These are phyloP conservation scores for Russula emetica DNA, from an alignment of 768 basidiomycete genomes.

Conservation along the genomic window DNA sequence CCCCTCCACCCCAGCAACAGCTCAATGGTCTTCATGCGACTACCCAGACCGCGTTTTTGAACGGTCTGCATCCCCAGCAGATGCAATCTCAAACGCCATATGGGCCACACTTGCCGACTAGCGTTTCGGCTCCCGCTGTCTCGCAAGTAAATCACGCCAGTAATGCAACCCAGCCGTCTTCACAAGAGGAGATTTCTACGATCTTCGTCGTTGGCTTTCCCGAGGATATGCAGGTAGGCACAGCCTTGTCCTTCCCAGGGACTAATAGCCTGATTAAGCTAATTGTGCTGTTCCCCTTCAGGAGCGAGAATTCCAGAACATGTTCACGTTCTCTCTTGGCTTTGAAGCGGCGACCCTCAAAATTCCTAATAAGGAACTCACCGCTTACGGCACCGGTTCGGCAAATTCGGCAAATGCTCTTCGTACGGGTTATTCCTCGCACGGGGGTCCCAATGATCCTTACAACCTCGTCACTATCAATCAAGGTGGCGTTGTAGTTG, in stretches of 20 bases:
- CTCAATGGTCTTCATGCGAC: constrained; percentile 33
- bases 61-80: constrained; percentile 36
- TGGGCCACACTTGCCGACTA: constrained; percentile 58
- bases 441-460: constrained; percentile 63
- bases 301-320: constrained; percentile 99
- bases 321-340: constrained; percentile 94
- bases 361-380: constrained; percentile 90
- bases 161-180: constrained; percentile 31
- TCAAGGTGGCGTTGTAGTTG: constrained; percentile 79
- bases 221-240: constrained; percentile 91
- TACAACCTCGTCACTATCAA: constrained; percentile 82
- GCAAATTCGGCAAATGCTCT: constrained; percentile 20
- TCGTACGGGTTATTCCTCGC: constrained; percentile 31
- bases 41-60: constrained; percentile 38
- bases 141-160: constrained; percentile 31
- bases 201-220: constrained; percentile 99
- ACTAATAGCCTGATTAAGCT: constrained; percentile 20
- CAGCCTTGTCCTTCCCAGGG: constrained; percentile 6
- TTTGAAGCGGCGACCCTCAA: constrained; percentile 98
- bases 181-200: constrained; percentile 87
- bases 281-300: constrained; percentile 35
- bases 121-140: constrained; percentile 34
- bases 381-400: constrained; percentile 54
- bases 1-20: constrained; percentile 35
- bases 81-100: constrained; percentile 73